Evolutionary conservation across 164 flowering plant species (phyloP), one percentile per base, ranked within the genome.

Genomic region (Chimonanthus salicifolius): DNA sequence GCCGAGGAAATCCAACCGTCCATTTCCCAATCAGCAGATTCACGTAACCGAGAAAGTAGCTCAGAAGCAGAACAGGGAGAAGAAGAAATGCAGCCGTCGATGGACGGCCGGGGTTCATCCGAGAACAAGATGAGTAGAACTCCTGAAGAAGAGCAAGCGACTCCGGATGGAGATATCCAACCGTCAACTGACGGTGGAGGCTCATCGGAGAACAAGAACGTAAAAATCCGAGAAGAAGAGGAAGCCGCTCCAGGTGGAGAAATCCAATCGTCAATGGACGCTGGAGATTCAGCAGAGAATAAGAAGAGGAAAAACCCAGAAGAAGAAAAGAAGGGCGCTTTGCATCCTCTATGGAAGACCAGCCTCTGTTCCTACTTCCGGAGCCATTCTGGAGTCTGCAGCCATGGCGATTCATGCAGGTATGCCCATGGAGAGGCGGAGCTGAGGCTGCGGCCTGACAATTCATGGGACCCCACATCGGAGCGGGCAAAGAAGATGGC

Each of bases 401-500:
- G 95, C 80, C 99, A 91, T 60, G 99, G 97, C 0, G 87, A 82
- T 0, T 11, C 71, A 21, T 94, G 99, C 79, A 74, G 92, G 82
- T 95, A 80, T 47, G 99, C 99, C 6, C 99, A 95, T 78, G 82
- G 90, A 21, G 99, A 95, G 78, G 86, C 74, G 72, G 99, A 95
- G 89, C 87, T 95, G 69, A 84, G 85, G 15, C 85, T 70, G 1
- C 81, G 94, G 20, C 97, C 96, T 4, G 97, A 93, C 71, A 85
- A 84, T 46, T 78, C 96, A 3, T 95, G 99, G 98, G 99, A 95
- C 80, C 99, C 99, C 6, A 92, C 98, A 0, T 95, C 99, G 49
- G 90, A 93, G 83, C 78, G 90, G 66, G 97, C 87, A 9, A 92
- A 90, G 84, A 87, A 89, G 90, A 71, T 84, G 54, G 50, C 72